Evolutionary conservation across 805 yeast species (phyloP).

Genomic region (Kodamaea jinghongensis): DNA sequence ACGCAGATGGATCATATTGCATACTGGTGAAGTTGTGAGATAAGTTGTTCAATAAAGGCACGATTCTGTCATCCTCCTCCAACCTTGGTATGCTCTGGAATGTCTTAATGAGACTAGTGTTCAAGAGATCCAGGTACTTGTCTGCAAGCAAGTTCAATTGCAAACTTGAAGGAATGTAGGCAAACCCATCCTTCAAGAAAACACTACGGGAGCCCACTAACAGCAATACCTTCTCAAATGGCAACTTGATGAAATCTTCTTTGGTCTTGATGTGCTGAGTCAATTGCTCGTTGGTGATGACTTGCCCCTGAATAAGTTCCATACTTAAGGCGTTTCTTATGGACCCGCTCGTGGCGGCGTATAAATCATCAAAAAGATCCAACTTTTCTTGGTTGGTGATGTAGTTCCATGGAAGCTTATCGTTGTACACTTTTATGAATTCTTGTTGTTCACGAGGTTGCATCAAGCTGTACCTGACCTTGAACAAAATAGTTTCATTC

Average conservation of each 20-base stretch:
- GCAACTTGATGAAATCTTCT: conserved; percentile 77
- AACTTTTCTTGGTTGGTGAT: conserved; percentile 62
- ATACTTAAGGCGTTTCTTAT: conserved; percentile 34
- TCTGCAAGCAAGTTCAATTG: conserved; percentile 68
- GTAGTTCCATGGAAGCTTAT: conserved; percentile 70
- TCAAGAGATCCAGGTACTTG: conserved; percentile 61
- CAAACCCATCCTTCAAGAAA: conserved; percentile 64
- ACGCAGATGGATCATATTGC: conserved; percentile 49
- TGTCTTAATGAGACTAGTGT: conserved; percentile 56
- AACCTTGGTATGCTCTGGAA: conserved; percentile 76
- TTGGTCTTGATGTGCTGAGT: conserved; percentile 46
- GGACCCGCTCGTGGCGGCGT: conserved; percentile 50
- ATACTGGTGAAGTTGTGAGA: conserved; percentile 49
- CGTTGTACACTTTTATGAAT: conserved; percentile 53
- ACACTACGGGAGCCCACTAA: conserved; percentile 73
- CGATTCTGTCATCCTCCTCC: conserved; percentile 87
- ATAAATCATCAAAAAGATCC: conserved; percentile 46
- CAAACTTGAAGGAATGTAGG: conserved; percentile 79
- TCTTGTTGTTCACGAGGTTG: conserved; percentile 64
- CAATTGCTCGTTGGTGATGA: conserved; percentile 46
- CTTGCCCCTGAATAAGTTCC: conserved; percentile 21
- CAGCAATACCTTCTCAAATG: conserved; percentile 81
- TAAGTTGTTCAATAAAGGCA: conserved; percentile 79
- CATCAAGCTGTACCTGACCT: conserved; percentile 63
- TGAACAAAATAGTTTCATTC: conserved; percentile 74